Evolutionary conservation across 768 basidiomycete genomes (phyloP), one percentile per base, ranked within the genome.

Genomic region (Strobilomyces dryophilus): DNA sequence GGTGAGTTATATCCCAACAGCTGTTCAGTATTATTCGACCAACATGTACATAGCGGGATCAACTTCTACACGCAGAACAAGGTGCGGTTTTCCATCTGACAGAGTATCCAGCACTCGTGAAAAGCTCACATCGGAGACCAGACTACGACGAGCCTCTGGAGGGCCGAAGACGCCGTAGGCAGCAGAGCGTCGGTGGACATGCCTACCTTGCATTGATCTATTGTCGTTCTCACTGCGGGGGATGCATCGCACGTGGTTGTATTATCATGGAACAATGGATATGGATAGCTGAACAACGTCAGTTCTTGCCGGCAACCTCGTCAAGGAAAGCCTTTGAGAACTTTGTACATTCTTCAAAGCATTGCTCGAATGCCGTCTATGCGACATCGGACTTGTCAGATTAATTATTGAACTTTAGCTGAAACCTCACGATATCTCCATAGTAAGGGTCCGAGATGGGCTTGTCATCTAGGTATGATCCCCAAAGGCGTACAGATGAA

Each of bases 1-100:
- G 85, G 87, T 85, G 57, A 55, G 74, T 58, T 36, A 31, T 15
- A 1, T 52, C 40, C 9, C 14, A 3, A 11, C 31, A 44, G 11
- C 17, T 31, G 45, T 14, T 21, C 11, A 14, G 24, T 44, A 53
- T 40, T 44, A 53, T 40, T 50, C 51, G 21, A 59, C 20, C 8
- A 26, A 47, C 18, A 24, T 27, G 15, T 45, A 47, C 27, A 7
- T 62, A 87, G 89, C 57, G 95, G 91, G 24, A 80, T 98, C 72
- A 90, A 90, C 68, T 98, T 98, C 74, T 98, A 94, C 68, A 98
- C 95, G 4, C 89, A 94, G 70, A 87, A 92, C 70, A 98, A 97
- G 84, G 87, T 82, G 58, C 52, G 61, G 1, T 3, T 44, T 26
- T n/a, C 51, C 35, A 15, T 9, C 46, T 39, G 20, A 44, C 20